phyloP scores from a whole-genome alignment of 192 early-diverging fungal species.

The Chytriomyces sp. region DNA sequence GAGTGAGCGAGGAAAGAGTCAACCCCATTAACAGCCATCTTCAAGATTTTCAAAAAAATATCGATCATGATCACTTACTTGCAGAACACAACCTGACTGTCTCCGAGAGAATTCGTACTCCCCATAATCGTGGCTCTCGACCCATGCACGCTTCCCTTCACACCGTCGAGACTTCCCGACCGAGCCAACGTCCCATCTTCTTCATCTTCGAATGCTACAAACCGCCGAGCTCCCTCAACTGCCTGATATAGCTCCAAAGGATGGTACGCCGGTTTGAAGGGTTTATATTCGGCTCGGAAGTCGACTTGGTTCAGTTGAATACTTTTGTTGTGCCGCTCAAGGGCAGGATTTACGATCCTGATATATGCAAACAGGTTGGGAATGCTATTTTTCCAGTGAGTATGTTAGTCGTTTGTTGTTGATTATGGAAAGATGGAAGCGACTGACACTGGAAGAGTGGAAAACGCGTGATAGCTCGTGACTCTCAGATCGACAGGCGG shows the following conservation, averaged over 20 bases:
- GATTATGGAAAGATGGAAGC: neutral
- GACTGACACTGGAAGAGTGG: neutral
- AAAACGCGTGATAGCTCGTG: constrained; percentile 11
- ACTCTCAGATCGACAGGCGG: constrained; percentile 16
- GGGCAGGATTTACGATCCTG: constrained; percentile 9
- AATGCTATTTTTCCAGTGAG: neutral
- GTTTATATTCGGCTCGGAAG: constrained; percentile 8
- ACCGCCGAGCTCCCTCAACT: neutral
- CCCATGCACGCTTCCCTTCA: neutral
- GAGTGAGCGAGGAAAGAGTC: too few species aligned
- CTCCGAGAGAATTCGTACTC: neutral
- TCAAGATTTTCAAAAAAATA: neutral
- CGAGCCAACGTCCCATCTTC: neutral
- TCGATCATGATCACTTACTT: neutral
- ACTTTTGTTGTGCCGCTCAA: constrained; percentile 6
- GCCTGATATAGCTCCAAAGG: constrained; percentile 8
- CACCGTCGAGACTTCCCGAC: neutral
- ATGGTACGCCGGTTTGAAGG: constrained; percentile 16
- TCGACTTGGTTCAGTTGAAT: constrained; percentile 2
- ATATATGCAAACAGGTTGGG: constrained; percentile 24
- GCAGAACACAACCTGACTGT: constrained; percentile 8
- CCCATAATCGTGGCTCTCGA: neutral
- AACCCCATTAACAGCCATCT: neutral
- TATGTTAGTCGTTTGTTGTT: neutral
- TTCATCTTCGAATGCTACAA: neutral